phyloP scores from a whole-genome alignment of 768 basidiomycete genomes.

The Cyathus striatus region DNA sequence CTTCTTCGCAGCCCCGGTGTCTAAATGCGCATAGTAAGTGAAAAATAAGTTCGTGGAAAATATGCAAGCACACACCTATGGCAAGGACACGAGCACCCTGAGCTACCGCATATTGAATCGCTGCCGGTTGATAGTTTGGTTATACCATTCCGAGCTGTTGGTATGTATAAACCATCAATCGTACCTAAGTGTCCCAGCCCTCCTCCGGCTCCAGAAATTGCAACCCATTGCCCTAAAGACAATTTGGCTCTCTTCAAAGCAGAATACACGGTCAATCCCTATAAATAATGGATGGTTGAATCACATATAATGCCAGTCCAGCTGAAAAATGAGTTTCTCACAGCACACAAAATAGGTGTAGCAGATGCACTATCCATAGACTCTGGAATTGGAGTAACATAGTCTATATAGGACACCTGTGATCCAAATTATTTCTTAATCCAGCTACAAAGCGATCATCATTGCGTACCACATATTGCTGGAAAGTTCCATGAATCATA shows the following conservation, averaged over 20 bases:
- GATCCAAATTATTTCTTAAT: too few relatives aligned
- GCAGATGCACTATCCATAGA: slow-evolving; percentile 55
- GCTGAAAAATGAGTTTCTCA: slow-evolving; percentile 18
- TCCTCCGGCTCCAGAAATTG: slow-evolving; percentile 72
- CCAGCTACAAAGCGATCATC: too few relatives aligned
- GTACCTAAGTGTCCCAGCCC: slow-evolving; percentile 75
- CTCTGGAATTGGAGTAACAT: slow-evolving; percentile 76
- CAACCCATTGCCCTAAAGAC: slow-evolving; percentile 64
- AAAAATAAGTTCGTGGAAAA: too few relatives aligned
- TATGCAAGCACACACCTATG: slow-evolving; percentile 23
- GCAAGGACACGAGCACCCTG: slow-evolving; percentile 69
- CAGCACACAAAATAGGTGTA: slow-evolving; percentile 70
- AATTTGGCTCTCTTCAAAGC: slow-evolving; percentile 63
- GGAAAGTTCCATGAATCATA: slow-evolving; percentile 66
- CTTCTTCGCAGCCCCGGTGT: slow-evolving; percentile 69
- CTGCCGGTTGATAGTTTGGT: slow-evolving; percentile 24
- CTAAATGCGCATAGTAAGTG: too few relatives aligned
- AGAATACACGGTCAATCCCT: slow-evolving; percentile 80
- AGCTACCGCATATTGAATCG: slow-evolving; percentile 73
- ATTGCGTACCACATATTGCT: slow-evolving; percentile 55
- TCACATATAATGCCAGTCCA: background rate
- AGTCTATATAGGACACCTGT: slow-evolving; percentile 56
- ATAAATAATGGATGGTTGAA: background rate
- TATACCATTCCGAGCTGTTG: too few relatives aligned
- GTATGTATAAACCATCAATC: too few relatives aligned